Percentiles rank a stretch among this genome's conserved stretches.
Evolutionary conservation across 106 monocot genomes (phyloP).

Genomic region (Apostasia ramifera): DNA sequence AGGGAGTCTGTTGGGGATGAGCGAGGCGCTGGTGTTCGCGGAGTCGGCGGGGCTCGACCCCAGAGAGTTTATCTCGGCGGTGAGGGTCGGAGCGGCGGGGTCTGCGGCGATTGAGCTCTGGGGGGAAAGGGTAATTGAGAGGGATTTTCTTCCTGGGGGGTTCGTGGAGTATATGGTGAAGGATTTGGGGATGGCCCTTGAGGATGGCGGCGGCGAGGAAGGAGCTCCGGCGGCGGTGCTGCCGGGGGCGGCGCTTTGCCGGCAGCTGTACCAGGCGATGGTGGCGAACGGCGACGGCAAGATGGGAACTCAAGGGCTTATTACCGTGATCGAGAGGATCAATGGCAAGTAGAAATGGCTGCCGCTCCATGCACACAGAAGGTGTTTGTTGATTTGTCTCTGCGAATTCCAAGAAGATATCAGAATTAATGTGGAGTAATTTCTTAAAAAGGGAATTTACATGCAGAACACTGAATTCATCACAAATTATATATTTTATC

Average conservation of each 20-base stretch:
- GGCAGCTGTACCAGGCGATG: conserved; percentile 30
- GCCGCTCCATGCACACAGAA: not conserved
- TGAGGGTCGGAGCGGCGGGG: conserved; percentile 21
- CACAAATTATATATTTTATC: too few relatives aligned
- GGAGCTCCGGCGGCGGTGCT: conserved; percentile 12
- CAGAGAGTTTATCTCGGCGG: conserved; percentile 11
- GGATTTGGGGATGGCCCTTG: conserved; percentile 43
- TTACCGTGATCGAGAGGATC: conserved; percentile 31
- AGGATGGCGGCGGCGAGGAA: not conserved
- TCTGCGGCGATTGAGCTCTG: conserved; percentile 23
- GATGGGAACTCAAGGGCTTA: conserved; percentile 26
- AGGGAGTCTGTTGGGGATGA: conserved; percentile 21
- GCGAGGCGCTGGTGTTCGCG: conserved; percentile 35
- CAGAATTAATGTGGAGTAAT: too few relatives aligned
- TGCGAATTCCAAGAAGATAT: not conserved
- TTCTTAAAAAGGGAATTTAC: too few relatives aligned
- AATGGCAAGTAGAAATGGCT: conserved; percentile 5
- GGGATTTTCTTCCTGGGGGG: conserved; percentile 29
- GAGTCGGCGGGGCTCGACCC: conserved; percentile 14
- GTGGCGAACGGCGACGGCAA: conserved; percentile 34
- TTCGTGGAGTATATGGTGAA: conserved; percentile 42
- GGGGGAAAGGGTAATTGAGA: conserved; percentile 23
- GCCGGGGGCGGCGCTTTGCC: conserved; percentile 29
- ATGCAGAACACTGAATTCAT: too few relatives aligned
- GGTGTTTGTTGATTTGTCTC: conserved; percentile 5